These are phyloP conservation scores for Apostasia ramifera DNA, from an alignment of 106 monocot genomes.

Conservation along the genomic window DNA sequence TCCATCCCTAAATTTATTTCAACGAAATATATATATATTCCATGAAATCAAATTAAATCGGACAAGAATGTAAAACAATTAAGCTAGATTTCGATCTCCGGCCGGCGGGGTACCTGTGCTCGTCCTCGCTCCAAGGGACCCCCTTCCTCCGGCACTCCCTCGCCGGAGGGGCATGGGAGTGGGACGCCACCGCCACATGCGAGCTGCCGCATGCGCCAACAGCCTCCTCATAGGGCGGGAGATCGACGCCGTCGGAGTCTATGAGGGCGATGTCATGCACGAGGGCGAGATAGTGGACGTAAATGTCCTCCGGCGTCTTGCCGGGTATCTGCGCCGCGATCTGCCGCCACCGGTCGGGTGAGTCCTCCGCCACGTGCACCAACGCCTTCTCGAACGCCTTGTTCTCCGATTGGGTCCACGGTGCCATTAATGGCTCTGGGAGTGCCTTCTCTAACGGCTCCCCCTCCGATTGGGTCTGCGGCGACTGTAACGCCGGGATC, in stretches of 20 bases:
- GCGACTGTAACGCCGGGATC: too few relatives aligned
- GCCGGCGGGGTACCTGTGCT: constrained; percentile 27
- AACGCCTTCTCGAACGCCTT: constrained; percentile 44
- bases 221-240: constrained; percentile 17
- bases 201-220: neutral
- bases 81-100: too few relatives aligned
- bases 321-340: constrained; percentile 31
- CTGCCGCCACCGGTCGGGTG: constrained; percentile 32
- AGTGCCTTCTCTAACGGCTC: too few relatives aligned
- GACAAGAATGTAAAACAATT: too few relatives aligned
- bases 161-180: too few relatives aligned
- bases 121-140: constrained; percentile 45
- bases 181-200: neutral
- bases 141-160: constrained; percentile 30
- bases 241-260: constrained; percentile 30
- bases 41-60: too few relatives aligned
- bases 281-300: constrained; percentile 28
- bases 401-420: constrained; percentile 38
- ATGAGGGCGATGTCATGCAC: constrained; percentile 36
- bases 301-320: constrained; percentile 23
- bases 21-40: too few relatives aligned
- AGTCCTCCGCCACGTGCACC: constrained; percentile 30
- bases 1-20: too few relatives aligned
- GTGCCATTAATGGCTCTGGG: too few relatives aligned
- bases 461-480: too few relatives aligned